phyloP scores from a whole-genome alignment of 2,329 filamentous ascomycete species.

The Thielaviopsis euricoi region DNA sequence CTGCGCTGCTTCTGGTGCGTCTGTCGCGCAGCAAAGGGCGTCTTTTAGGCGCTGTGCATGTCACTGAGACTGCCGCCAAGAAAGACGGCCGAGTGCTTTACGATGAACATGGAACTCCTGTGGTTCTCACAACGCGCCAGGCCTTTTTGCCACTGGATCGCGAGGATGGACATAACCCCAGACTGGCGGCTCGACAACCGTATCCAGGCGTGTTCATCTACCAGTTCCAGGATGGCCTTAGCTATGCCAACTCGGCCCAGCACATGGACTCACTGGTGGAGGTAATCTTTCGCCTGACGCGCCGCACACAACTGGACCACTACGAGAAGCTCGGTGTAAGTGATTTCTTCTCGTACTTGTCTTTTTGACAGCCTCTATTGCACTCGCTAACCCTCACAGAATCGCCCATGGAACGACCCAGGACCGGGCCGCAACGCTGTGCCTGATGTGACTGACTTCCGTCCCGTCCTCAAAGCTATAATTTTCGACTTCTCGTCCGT shows the following conservation, averaged over 20 bases:
- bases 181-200: slow-evolving; percentile 60
- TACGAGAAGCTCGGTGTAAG: slow-evolving; percentile 45
- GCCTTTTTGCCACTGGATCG: slow-evolving; percentile 80
- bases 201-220: slow-evolving; percentile 94
- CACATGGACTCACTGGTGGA: slow-evolving; percentile 33
- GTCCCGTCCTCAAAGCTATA: slow-evolving; percentile 64
- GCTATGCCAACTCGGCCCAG: slow-evolving; percentile 62
- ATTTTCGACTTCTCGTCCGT: slow-evolving; percentile 89
- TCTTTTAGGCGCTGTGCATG: slow-evolving; percentile 65
- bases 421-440: slow-evolving; percentile 36
- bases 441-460: slow-evolving; percentile 25
- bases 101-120: slow-evolving; percentile 39
- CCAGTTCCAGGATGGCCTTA: slow-evolving; percentile 85
- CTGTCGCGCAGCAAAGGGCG: slow-evolving; percentile 67
- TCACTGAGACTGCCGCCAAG: slow-evolving; percentile 2
- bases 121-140: slow-evolving; percentile 51
- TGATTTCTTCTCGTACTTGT: slow-evolving; percentile 23
- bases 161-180: slow-evolving; percentile 78
- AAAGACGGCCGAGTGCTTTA: slow-evolving; percentile 5
- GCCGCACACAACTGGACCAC: slow-evolving; percentile 47
- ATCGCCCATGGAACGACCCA: slow-evolving; percentile 91
- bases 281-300: slow-evolving; percentile 53
- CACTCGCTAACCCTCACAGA: slow-evolving; percentile 38
- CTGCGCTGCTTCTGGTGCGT: slow-evolving; percentile 67
- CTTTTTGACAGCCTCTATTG: too few species aligned